phyloP scores from a whole-genome alignment of 768 basidiomycete species.

The Rhizopogon sp. region DNA sequence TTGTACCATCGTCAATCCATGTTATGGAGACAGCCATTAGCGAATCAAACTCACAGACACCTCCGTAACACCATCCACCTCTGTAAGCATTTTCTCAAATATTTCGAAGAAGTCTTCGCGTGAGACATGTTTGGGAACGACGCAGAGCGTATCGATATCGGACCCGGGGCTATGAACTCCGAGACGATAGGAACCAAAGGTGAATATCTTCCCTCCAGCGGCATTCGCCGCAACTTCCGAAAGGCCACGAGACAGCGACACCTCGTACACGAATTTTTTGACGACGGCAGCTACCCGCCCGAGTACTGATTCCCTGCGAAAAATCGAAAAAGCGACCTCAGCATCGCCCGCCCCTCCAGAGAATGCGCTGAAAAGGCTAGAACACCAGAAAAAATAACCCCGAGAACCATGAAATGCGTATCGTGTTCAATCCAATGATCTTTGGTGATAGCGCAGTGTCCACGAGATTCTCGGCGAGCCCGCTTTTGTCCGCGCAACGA shows the following conservation, averaged over 20 bases:
- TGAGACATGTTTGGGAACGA: conserved; percentile 94
- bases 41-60: conserved; percentile 65
- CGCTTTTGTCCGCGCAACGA: neutral
- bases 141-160: conserved; percentile 98
- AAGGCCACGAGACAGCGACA: conserved; percentile 73
- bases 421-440: neutral
- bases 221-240: conserved; percentile 84
- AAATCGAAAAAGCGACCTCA: conserved; percentile 16
- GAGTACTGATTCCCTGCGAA: conserved; percentile 82
- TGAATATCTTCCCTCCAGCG: conserved; percentile 98
- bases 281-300: conserved; percentile 86
- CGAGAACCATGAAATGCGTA: neutral
- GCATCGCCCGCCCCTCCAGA: conserved; percentile 6
- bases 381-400: neutral
- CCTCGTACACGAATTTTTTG: conserved; percentile 86
- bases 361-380: neutral
- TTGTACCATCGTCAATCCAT: conserved; percentile 2
- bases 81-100: conserved; percentile 85
- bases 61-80: conserved; percentile 78
- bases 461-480: neutral
- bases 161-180: conserved; percentile 95
- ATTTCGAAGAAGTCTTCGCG: conserved; percentile 93
- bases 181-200: conserved; percentile 96
- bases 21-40: neutral
- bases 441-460: neutral